phyloP scores from a whole-genome alignment of 345 rosid species.

The Clausena lansium region DNA sequence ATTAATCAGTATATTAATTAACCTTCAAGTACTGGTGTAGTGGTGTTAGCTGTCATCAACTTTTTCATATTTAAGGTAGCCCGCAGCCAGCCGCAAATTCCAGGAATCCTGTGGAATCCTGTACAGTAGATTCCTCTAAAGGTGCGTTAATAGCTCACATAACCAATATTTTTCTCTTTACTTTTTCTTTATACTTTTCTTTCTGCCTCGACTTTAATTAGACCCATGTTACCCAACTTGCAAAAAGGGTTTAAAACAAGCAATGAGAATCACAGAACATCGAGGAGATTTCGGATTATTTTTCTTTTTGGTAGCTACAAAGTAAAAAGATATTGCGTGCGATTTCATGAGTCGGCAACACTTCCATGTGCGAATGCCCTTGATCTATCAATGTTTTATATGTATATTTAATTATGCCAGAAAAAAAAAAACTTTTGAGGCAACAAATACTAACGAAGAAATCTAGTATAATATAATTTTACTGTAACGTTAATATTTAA shows the following conservation, averaged over 20 bases:
- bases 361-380: slow-evolving; percentile 31
- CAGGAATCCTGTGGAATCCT: slow-evolving; percentile 17
- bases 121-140: background rate
- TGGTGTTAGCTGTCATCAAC: background rate
- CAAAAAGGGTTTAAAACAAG: slow-evolving; percentile 3
- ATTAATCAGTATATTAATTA: no score
- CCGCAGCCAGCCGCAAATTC: slow-evolving; percentile 19
- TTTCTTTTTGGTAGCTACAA: background rate
- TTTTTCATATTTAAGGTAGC: background rate
- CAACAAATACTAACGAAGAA: background rate
- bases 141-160: background rate
- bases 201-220: background rate
- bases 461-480: background rate
- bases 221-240: slow-evolving; percentile 16
- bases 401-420: background rate
- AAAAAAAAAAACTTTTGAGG: no score
- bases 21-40: background rate
- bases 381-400: no score
- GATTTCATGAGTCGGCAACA: background rate
- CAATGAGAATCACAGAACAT: background rate
- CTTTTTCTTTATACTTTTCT: background rate
- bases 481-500: background rate
- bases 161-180: background rate
- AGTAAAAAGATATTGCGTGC: background rate
- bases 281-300: background rate